Percentiles rank a stretch among this genome's conserved stretches.
These are phyloP conservation scores for Nothophytophthora sp. DNA, from an alignment of 352 stramenopile genomes.

Conservation along the genomic window DNA sequence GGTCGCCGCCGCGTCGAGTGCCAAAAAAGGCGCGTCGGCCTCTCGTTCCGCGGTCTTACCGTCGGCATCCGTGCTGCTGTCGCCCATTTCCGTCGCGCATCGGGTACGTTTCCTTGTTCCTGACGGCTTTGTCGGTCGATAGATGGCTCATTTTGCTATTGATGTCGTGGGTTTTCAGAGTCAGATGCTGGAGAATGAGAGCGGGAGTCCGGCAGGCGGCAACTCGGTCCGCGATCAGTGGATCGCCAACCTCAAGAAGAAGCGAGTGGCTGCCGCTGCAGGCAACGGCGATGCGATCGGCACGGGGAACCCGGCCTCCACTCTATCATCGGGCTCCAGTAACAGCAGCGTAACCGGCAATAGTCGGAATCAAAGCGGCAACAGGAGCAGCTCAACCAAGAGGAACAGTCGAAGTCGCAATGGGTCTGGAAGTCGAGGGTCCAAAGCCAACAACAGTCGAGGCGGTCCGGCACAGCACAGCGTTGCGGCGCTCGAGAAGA, in stretches of 20 bases:
- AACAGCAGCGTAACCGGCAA: not conserved
- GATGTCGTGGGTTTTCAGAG: too few relatives aligned
- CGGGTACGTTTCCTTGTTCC: constrained; percentile 35
- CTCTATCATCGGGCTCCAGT: not conserved
- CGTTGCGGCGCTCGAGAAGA: constrained; percentile 30
- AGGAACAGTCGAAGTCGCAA: constrained; percentile 27
- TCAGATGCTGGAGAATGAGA: constrained; percentile 30
- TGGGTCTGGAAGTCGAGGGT: constrained; percentile 6
- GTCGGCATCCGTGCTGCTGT: constrained; percentile 39
- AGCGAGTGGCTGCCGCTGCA: constrained; percentile 42
- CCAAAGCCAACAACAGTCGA: constrained; percentile 11
- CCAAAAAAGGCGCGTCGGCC: constrained; percentile 31
- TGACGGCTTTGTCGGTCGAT: not conserved
- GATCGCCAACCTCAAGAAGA: constrained; percentile 87
- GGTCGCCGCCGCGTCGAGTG: constrained; percentile 20
- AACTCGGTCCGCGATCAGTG: constrained; percentile 84
- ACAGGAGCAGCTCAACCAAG: constrained; percentile 23
- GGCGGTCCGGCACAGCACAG: constrained; percentile 13
- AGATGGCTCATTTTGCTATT: constrained; percentile 3
- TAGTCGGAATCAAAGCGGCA: constrained; percentile 20
- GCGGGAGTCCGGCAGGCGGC: constrained; percentile 10
- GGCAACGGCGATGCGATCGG: constrained; percentile 21
- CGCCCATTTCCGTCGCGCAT: constrained; percentile 53
- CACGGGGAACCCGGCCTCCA: constrained; percentile 23
- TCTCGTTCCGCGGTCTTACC: constrained; percentile 13